Evolutionary conservation across 371 early-diverging fungal genomes (phyloP).

Genomic region (Funneliformis caledonium): DNA sequence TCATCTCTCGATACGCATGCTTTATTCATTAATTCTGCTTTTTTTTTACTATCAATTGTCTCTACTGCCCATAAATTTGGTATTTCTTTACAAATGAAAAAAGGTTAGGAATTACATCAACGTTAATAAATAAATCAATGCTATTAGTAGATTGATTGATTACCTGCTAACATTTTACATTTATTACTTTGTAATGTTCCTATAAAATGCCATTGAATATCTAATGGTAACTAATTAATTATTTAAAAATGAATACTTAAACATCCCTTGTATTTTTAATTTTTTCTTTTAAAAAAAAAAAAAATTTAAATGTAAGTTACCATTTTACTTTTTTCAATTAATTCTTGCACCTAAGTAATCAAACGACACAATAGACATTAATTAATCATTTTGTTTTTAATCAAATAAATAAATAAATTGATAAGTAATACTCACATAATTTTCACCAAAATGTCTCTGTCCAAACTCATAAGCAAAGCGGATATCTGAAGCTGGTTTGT

Average conservation of each 20-base stretch:
- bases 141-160: neutral
- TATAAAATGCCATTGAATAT: constrained; percentile 96
- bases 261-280: neutral
- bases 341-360: constrained; percentile 79
- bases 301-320: constrained; percentile 47
- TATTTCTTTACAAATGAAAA: constrained; percentile 55
- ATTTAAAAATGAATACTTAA: constrained; percentile 50
- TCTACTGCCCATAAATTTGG: constrained; percentile 91
- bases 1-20: constrained; percentile 60
- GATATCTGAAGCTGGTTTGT: constrained; percentile 84
- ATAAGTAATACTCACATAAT: constrained; percentile 69
- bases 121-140: neutral
- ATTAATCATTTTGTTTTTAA: neutral
- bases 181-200: constrained; percentile 96
- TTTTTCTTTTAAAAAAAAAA: too few species aligned
- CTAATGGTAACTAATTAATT: constrained; percentile 52
- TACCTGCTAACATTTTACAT: constrained; percentile 80
- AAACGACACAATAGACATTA: neutral
- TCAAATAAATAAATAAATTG: neutral
- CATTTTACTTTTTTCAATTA: constrained; percentile 85
- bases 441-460: constrained; percentile 96
- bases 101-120: neutral
- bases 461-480: constrained; percentile 75
- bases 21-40: constrained; percentile 82
- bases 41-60: constrained; percentile 84